Evolutionary conservation across 2,329 filamentous ascomycete species (phyloP).

Genomic region (Apiospora phragmitis): DNA sequence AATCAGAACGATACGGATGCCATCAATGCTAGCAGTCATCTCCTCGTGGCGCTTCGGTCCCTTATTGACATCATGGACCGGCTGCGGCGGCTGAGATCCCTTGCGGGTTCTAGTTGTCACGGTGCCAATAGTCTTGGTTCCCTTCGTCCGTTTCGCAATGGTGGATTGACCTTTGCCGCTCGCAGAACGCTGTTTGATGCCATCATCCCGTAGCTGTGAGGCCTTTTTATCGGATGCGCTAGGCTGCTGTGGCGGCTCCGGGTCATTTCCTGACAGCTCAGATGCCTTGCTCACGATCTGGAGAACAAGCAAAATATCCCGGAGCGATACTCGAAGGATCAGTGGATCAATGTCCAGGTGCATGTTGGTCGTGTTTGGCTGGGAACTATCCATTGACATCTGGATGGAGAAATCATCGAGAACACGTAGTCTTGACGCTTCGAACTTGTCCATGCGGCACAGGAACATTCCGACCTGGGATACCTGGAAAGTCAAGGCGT

Average conservation of each 20-base stretch:
- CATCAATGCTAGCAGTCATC: conserved; percentile 81
- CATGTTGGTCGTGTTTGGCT: conserved; percentile 70
- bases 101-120: conserved; percentile 27
- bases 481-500: conserved; percentile 90
- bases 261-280: conserved; percentile 73
- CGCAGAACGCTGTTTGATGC: conserved; percentile 55
- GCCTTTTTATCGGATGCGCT: conserved; percentile 55
- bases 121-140: conserved; percentile 36
- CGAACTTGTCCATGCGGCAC: conserved; percentile 97
- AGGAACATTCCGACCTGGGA: conserved; percentile 97
- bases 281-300: conserved; percentile 91
- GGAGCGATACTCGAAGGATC: conserved; percentile 83
- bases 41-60: conserved; percentile 61
- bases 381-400: conserved; percentile 76
- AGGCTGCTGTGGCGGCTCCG: conserved; percentile 39
- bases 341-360: conserved; percentile 88
- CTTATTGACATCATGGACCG: conserved; percentile 34
- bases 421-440: conserved; percentile 85
- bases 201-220: conserved; percentile 50
- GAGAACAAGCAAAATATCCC: conserved; percentile 90
- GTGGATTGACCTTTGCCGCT: conserved; percentile 56
- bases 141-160: conserved; percentile 42
- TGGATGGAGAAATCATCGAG: conserved; percentile 95
- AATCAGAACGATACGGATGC: conserved; percentile 89
- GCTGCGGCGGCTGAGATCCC: conserved; percentile 24